Evolutionary conservation across 1,139 yeast species (phyloP), one percentile per base, ranked within the genome.

Genomic region (Candida sp.): DNA sequence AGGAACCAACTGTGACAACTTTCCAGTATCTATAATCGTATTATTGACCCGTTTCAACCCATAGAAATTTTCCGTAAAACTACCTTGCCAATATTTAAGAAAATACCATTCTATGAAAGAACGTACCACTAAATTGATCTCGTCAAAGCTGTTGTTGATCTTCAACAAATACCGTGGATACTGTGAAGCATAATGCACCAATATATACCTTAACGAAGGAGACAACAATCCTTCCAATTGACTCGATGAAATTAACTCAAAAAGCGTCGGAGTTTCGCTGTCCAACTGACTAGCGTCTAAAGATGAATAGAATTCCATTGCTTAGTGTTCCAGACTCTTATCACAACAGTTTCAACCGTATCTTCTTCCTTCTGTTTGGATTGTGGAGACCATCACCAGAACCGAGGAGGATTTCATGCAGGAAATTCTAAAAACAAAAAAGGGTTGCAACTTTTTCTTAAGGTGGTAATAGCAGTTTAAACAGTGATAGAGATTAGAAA

Each of bases 21-120:
- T 71, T 19, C 64, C 52, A 41, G 64, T 56, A 43, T 68, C 66
- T 36, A 75, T 62, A 3, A 75, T 71, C 0, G 77, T 67, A 33
- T 63, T 66, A 43, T 66, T 66, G 21, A 81, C 81, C 42, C 96
- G 68, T 59, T 90, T 89, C 52, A 93, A 66, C 2, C 97, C 98
- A 58, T 93, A 91, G 59, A 91, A 93, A 60, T 87, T 87, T 60
- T 91, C 98, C 0, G 96, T 88, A 54, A 93, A 89, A 2, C 95
- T 81, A 0, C 96, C 82, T 55, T 87, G 91, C 89, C 95, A 87
- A 44, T 75, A 73, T 43, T 70, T 76, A 41, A 91, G 61, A 54
- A 85, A 88, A 52, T 79, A 77, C 73, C 83, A 84, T 61, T 93
- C 97, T 1, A 91, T 70, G n/a, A 77, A 51, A 0, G 87, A 82